A percentile compares a stretch with the other conserved stretches of the same genome.
These are phyloP conservation scores for Cladobotryum protrusum DNA, from an alignment of 2,329 filamentous ascomycete species.

Conservation along the genomic window DNA sequence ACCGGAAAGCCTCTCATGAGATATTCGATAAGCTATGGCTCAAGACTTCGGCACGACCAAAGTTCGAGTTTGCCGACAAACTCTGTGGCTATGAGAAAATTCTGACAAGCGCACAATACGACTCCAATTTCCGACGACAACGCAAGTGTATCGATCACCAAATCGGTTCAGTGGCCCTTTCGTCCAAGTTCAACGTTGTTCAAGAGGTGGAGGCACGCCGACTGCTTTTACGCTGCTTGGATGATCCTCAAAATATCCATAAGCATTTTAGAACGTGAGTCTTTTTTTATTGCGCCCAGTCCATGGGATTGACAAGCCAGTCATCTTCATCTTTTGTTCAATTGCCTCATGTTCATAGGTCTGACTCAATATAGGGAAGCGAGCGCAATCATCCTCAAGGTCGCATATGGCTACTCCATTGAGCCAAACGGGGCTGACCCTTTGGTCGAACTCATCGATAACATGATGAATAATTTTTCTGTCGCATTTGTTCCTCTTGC, in stretches of 20 bases:
- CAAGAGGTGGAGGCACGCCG: conserved; percentile 11
- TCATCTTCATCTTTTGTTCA: too few relatives aligned
- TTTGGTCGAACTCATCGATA: conserved; percentile 24
- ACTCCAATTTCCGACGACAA: not conserved
- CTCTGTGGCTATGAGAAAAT: not conserved
- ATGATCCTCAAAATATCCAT: conserved; percentile 1
- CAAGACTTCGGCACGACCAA: conserved; percentile 6
- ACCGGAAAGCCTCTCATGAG: not conserved
- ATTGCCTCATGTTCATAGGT: too few relatives aligned
- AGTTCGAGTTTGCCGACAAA: not conserved
- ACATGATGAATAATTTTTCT: conserved; percentile 24
- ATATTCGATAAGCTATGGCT: not conserved
- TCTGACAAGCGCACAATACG: not conserved
- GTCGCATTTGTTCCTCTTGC: conserved; percentile 22
- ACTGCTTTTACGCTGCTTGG: conserved; percentile 5
- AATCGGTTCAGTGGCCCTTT: not conserved
- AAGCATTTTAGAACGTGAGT: conserved; percentile 13
- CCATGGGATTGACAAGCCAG: too few relatives aligned
- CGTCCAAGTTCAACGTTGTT: not conserved
- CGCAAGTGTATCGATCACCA: conserved; percentile 6
- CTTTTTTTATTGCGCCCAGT: too few relatives aligned
- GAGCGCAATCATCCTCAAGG: conserved; percentile 21
- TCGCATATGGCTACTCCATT: conserved; percentile 27
- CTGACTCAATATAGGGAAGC: conserved; percentile 19
- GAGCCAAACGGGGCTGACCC: conserved; percentile 24